phyloP scores from a whole-genome alignment of 768 basidiomycete genomes.

The Guyanaporus albipodus region DNA sequence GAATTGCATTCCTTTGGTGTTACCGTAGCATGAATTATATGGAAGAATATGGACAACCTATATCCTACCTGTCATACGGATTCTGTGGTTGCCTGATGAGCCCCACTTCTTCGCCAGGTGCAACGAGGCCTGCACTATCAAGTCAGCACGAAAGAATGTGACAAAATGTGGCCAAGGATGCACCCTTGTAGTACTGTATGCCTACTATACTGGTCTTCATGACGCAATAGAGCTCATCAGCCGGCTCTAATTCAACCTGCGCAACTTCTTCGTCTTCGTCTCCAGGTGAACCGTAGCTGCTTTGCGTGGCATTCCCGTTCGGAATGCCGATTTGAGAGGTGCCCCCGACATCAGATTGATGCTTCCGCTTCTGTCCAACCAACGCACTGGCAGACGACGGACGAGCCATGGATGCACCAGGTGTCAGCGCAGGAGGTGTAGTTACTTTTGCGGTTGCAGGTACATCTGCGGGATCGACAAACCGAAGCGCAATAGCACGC shows the following conservation, averaged over 20 bases:
- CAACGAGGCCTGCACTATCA: conserved; percentile 65
- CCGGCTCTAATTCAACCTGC: conserved; percentile 41
- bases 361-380: conserved; percentile 44
- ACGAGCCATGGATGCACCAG: conserved; percentile 10
- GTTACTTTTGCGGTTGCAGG: conserved; percentile 41
- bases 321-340: conserved; percentile 9
- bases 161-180: conserved; percentile 1
- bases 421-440: not conserved
- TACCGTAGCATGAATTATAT: not conserved
- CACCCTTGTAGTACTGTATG: conserved; percentile 77
- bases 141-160: not conserved
- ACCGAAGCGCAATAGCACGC: conserved; percentile 49
- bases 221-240: conserved; percentile 67
- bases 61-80: conserved; percentile 55
- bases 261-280: conserved; percentile 45
- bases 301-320: conserved; percentile 15
- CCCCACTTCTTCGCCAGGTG: conserved; percentile 70
- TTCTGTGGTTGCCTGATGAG: conserved; percentile 67
- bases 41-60: not conserved
- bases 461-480: conserved; percentile 55
- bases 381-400: conserved; percentile 6
- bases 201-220: conserved; percentile 68
- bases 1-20: conserved; percentile 61
- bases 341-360: conserved; percentile 26
- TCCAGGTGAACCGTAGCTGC: conserved; percentile 11